These are phyloP conservation scores for Eucalyptus globulus DNA, from an alignment of 345 rosid species.

Conservation along the genomic window DNA sequence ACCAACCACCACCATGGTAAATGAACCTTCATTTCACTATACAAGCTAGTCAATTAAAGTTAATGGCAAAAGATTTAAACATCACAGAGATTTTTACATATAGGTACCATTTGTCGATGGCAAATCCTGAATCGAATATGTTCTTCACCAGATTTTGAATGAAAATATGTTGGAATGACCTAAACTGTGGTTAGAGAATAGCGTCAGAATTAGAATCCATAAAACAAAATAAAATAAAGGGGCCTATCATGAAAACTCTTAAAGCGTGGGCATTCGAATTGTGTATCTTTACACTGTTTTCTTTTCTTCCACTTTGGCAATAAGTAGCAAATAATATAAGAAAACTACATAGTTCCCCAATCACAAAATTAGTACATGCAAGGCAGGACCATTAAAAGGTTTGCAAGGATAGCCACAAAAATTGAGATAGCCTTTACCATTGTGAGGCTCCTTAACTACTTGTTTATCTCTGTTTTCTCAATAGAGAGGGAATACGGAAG, in stretches of 20 bases:
- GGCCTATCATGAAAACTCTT: neutral
- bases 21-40: neutral
- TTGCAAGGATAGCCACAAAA: neutral
- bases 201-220: neutral
- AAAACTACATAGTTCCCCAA: neutral
- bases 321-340: neutral
- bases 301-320: neutral
- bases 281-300: neutral
- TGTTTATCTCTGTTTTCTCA: accelerated
- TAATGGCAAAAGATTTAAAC: neutral
- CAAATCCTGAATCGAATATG: neutral
- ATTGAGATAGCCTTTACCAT: neutral
- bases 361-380: neutral
- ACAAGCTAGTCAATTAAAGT: neutral
- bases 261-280: neutral
- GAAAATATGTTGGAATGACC: neutral
- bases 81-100: neutral
- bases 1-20: neutral
- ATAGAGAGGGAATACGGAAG: too few species aligned
- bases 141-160: neutral
- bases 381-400: neutral
- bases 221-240: neutral
- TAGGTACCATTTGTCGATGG: neutral
- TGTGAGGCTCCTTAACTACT: accelerated
- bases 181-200: neutral